Conservation (phyloP, 352 stramenopile genomes). For the Globisporangium takayamanum region DNA sequence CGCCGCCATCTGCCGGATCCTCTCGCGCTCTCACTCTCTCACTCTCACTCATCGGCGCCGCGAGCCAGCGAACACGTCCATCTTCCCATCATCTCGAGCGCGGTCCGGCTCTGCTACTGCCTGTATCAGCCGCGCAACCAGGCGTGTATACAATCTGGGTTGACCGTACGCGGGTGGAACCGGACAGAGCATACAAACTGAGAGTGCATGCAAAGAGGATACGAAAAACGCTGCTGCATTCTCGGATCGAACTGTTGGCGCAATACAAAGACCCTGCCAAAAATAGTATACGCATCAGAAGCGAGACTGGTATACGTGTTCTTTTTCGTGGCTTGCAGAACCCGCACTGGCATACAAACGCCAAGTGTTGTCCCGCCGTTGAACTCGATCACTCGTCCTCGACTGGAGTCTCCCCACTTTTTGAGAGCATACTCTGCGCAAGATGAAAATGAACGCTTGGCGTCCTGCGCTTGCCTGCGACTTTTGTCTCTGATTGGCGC, state of each 20-base stretch:
- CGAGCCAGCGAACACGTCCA: neutral
- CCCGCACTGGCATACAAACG: neutral
- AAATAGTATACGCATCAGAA: neutral
- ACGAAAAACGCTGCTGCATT: neutral
- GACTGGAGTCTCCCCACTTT: too few species aligned
- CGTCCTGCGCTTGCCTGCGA: neutral
- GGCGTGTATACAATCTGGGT: neutral
- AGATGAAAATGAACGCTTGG: neutral
- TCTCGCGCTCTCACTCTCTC: too few species aligned
- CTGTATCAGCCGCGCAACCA: neutral
- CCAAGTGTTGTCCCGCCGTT: neutral
- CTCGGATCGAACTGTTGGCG: too few species aligned
- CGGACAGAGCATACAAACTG: neutral
- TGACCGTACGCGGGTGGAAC: too few species aligned
- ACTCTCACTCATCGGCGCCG: neutral
- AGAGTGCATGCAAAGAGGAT: too few species aligned
- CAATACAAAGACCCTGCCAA: neutral
- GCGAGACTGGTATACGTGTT: neutral
- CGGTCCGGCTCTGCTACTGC: neutral
- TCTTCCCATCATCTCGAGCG: neutral
- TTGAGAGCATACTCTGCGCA: neutral
- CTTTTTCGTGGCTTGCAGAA: neutral
- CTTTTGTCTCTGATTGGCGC: neutral
- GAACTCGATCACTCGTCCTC: neutral
- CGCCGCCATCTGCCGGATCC: neutral